Percentiles rank a stretch among this genome's conserved stretches.
Evolutionary conservation across 345 rosid species (phyloP).

Genomic region (Linum trigynum): DNA sequence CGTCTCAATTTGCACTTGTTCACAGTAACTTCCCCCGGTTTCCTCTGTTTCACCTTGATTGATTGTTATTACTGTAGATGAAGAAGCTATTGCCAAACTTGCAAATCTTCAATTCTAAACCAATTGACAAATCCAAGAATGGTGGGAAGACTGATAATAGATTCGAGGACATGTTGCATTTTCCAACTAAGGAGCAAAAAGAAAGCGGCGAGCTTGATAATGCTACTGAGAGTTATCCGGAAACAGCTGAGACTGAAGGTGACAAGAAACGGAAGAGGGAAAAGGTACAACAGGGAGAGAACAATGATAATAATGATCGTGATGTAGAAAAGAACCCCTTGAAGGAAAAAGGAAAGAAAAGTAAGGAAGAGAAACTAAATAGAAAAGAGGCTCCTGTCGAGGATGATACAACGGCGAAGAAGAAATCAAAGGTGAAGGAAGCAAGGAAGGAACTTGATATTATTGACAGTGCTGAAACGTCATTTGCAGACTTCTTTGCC

Average conservation of each 20-base stretch:
- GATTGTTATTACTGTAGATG: constrained; percentile 35
- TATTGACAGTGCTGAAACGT: constrained; percentile 48
- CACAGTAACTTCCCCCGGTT: neutral
- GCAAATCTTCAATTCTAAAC: constrained; percentile 68
- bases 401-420: constrained; percentile 2
- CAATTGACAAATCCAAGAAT: constrained; percentile 36
- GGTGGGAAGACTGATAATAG: constrained; percentile 16
- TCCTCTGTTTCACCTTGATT: neutral
- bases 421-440: constrained; percentile 28
- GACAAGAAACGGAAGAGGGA: constrained; percentile 13
- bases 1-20: neutral
- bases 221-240: constrained; percentile 3
- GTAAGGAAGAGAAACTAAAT: neutral
- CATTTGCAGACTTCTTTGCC: constrained; percentile 52
- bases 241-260: neutral
- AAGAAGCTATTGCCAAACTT: constrained; percentile 39
- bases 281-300: constrained; percentile 4
- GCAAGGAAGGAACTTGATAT: constrained; percentile 32
- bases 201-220: constrained; percentile 8
- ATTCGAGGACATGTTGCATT: constrained; percentile 12
- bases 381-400: constrained; percentile 1
- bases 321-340: neutral
- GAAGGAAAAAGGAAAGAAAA: constrained; percentile 3
- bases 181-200: constrained; percentile 17
- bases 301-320: neutral